Conservation (phyloP, 2,329 filamentous ascomycete species). For the Trichoderma sp. region DNA sequence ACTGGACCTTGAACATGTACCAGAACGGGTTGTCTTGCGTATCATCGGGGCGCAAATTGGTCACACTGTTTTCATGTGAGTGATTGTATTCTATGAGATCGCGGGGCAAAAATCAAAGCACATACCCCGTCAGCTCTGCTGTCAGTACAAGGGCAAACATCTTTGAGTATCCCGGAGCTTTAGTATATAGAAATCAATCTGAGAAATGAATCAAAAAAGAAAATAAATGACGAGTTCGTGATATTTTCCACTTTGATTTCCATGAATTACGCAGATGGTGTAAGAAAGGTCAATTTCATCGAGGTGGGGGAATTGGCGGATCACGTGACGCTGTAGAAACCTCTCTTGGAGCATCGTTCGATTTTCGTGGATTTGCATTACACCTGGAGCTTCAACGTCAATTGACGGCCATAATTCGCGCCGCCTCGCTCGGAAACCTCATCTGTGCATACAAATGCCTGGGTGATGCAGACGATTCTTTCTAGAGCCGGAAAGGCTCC, state of each 20-base stretch:
- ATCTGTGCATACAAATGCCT: slow-evolving; percentile 25
- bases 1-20: slow-evolving; percentile 98
- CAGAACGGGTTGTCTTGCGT: slow-evolving; percentile 80
- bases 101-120: slow-evolving; percentile 18
- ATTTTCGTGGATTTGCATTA: slow-evolving; percentile 1
- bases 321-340: slow-evolving; percentile 16
- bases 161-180: slow-evolving; percentile 17
- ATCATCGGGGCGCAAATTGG: slow-evolving; percentile 81
- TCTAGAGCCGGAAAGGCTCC: slow-evolving; percentile 63
- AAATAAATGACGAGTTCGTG: neutral
- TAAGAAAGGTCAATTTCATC: neutral
- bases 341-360: slow-evolving; percentile 15
- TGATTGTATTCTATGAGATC: neutral
- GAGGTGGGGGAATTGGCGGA: neutral
- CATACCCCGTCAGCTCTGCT: slow-evolving; percentile 68
- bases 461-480: slow-evolving; percentile 66
- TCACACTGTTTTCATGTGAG: slow-evolving; percentile 61
- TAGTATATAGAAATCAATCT: neutral
- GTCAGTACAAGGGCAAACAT: slow-evolving; percentile 67
- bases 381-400: slow-evolving; percentile 1
- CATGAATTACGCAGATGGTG: neutral
- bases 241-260: neutral
- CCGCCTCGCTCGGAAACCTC: neutral
- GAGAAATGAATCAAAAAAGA: neutral
- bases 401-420: neutral